Evolutionary conservation across 371 early-diverging fungal genomes (phyloP).

Genomic region (Chytridiales sp.): DNA sequence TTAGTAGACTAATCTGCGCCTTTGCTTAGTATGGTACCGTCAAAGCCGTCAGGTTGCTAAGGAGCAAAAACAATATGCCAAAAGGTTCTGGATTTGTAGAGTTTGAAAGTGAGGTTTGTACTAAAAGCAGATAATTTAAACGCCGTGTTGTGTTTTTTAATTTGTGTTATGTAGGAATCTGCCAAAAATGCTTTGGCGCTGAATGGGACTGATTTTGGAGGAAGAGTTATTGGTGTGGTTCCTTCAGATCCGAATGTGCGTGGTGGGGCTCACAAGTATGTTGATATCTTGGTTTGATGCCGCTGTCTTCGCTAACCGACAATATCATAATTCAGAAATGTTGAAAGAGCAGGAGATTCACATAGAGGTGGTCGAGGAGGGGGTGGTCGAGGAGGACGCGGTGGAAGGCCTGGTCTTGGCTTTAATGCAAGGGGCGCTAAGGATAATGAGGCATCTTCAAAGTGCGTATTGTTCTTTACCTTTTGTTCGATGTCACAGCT

Average conservation of each 20-base stretch:
- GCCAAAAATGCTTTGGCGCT: conserved; percentile 40
- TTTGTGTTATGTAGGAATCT: conserved; percentile 21
- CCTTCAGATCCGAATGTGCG: conserved; percentile 48
- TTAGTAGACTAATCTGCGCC: conserved; percentile 3
- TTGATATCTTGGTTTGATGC: too few relatives aligned
- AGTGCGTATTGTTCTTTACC: too few relatives aligned
- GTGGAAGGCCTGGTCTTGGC: too few relatives aligned
- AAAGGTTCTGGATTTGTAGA: conserved; percentile 47
- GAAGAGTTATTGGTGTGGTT: conserved; percentile 40
- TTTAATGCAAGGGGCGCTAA: too few relatives aligned
- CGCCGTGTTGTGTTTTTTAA: neutral
- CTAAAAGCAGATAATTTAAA: neutral
- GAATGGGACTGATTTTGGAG: conserved; percentile 39
- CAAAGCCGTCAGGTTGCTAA: conserved; percentile 34
- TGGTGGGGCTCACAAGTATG: conserved; percentile 19
- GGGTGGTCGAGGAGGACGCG: too few relatives aligned
- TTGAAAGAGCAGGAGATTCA: too few relatives aligned
- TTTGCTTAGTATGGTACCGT: conserved; percentile 37
- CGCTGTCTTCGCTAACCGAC: too few relatives aligned
- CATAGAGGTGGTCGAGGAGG: too few relatives aligned
- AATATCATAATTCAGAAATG: too few relatives aligned
- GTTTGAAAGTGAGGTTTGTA: conserved; percentile 36
- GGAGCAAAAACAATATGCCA: conserved; percentile 19
- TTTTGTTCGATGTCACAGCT: too few relatives aligned
- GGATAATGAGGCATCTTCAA: too few relatives aligned